Evolutionary conservation across 805 yeast species (phyloP).

Genomic region (Kuraishia molischiana): DNA sequence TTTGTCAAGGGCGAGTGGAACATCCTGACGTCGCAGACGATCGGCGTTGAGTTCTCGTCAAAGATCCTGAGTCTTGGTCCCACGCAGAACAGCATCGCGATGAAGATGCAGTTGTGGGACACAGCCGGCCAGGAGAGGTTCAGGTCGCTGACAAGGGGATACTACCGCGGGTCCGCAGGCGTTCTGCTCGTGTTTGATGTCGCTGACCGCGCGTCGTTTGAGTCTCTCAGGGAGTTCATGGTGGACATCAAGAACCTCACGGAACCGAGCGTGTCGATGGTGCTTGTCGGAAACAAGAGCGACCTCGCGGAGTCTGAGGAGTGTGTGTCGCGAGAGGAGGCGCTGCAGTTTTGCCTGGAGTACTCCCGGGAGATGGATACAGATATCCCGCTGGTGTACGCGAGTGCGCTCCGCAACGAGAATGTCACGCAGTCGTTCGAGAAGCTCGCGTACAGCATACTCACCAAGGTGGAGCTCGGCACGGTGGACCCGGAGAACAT

Average conservation of each 20-base stretch:
- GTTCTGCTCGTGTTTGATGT: slow-evolving; percentile 25
- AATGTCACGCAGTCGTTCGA: slow-evolving; percentile 31
- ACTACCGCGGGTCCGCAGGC: slow-evolving; percentile 27
- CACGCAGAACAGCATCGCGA: slow-evolving; percentile 5
- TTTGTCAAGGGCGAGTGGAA: slow-evolving; percentile 20
- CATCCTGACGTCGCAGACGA: slow-evolving; percentile 21
- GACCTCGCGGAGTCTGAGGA: slow-evolving; percentile 12
- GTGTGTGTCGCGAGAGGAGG: slow-evolving; percentile 23
- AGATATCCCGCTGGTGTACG: slow-evolving; percentile 24
- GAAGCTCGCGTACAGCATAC: slow-evolving; percentile 26
- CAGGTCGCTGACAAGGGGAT: slow-evolving; percentile 25
- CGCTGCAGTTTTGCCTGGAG: slow-evolving; percentile 18
- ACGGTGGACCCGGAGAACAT: slow-evolving; percentile 35
- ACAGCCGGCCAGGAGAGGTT: slow-evolving; percentile 29
- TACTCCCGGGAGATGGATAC: slow-evolving; percentile 16
- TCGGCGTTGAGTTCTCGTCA: slow-evolving; percentile 30
- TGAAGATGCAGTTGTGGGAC: slow-evolving; percentile 26
- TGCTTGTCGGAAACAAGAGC: slow-evolving; percentile 24
- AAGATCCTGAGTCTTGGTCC: slow-evolving; percentile 15
- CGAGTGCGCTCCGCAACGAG: slow-evolving; percentile 31
- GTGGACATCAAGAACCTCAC: slow-evolving; percentile 20
- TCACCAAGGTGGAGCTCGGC: slow-evolving; percentile 38
- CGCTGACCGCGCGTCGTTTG: slow-evolving; percentile 13
- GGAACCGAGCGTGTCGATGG: slow-evolving; percentile 14
- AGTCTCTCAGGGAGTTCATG: slow-evolving; percentile 19